Evolutionary conservation across 208 protist genomes (phyloP).

Genomic region (Blechomonas ayalai): DNA sequence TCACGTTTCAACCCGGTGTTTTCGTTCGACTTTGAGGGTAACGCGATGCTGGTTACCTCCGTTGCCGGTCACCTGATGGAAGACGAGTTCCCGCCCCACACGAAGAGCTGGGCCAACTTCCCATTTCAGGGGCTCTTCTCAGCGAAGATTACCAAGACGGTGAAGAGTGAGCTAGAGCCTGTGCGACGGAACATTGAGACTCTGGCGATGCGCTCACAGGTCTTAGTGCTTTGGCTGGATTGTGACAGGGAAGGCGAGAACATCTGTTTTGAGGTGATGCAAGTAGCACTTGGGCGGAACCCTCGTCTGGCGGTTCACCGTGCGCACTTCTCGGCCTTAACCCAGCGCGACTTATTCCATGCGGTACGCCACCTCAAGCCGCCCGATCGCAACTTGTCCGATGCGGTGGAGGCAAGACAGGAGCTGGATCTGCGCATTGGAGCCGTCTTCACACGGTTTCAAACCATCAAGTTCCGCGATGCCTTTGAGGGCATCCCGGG

Average conservation of each 20-base stretch:
- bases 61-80: constrained; percentile 96
- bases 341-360: constrained; percentile 66
- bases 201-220: constrained; percentile 47
- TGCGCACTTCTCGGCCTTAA: constrained; percentile 91
- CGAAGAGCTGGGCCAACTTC: constrained; percentile 80
- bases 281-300: constrained; percentile 47
- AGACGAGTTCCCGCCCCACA: constrained; percentile 75
- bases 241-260: constrained; percentile 97
- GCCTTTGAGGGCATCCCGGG: constrained; percentile 54
- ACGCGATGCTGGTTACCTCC: constrained; percentile 93
- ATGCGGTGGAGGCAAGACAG: constrained; percentile 92
- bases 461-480: constrained; percentile 77
- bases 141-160: constrained; percentile 65
- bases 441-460: constrained; percentile 93
- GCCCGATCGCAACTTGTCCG: constrained; percentile 84
- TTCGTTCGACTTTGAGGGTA: constrained; percentile 64
- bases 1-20: constrained; percentile 83
- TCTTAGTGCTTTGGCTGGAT: constrained; percentile 94
- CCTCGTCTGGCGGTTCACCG: constrained; percentile 50
- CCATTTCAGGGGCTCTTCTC: constrained; percentile 90
- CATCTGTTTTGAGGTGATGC: constrained; percentile 96
- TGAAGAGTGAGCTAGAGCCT: constrained; percentile 58
- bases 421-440: constrained; percentile 96
- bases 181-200: constrained; percentile 75
- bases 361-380: constrained; percentile 74